Evolutionary conservation across 208 protist species (phyloP).

Genomic region (Leishmania gerbilli): DNA sequence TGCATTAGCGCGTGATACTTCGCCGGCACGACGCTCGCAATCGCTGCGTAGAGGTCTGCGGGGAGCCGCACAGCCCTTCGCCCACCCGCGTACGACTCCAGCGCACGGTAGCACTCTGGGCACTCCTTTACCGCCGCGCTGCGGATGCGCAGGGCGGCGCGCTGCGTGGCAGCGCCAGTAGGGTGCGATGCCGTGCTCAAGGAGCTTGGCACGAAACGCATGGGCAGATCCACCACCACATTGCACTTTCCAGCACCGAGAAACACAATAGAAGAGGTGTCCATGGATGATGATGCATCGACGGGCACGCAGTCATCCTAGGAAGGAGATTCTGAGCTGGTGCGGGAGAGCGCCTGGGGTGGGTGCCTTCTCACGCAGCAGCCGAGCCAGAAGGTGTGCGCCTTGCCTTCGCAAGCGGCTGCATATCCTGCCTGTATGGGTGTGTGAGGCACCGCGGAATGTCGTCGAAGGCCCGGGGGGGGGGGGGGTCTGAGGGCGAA

Average conservation of each 20-base stretch:
- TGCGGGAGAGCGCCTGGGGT: neutral
- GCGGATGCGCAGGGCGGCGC: conserved; percentile 32
- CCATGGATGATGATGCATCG: neutral
- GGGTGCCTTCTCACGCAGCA: neutral
- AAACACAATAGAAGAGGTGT: conserved; percentile 16
- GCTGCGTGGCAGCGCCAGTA: conserved; percentile 5
- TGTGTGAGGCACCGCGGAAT: neutral
- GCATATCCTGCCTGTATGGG: neutral
- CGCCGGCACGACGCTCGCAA: conserved; percentile 23
- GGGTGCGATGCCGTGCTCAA: neutral
- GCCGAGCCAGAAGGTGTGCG: neutral
- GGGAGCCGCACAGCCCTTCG: conserved; percentile 24
- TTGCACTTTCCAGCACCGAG: conserved; percentile 34
- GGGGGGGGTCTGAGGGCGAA: neutral
- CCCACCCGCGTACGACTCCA: conserved; percentile 33
- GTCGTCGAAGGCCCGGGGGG: neutral
- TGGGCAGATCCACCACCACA: conserved; percentile 32
- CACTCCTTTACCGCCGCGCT: conserved; percentile 22
- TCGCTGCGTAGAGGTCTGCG: conserved; percentile 15
- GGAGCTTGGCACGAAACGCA: neutral
- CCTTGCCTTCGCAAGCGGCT: neutral
- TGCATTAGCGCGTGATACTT: conserved; percentile 19
- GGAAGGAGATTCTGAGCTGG: neutral
- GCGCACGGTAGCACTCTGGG: conserved; percentile 29
- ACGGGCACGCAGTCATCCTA: neutral